Evolutionary conservation across 1,139 yeast species (phyloP).

Genomic region (Eremothecium cymbalariae): DNA sequence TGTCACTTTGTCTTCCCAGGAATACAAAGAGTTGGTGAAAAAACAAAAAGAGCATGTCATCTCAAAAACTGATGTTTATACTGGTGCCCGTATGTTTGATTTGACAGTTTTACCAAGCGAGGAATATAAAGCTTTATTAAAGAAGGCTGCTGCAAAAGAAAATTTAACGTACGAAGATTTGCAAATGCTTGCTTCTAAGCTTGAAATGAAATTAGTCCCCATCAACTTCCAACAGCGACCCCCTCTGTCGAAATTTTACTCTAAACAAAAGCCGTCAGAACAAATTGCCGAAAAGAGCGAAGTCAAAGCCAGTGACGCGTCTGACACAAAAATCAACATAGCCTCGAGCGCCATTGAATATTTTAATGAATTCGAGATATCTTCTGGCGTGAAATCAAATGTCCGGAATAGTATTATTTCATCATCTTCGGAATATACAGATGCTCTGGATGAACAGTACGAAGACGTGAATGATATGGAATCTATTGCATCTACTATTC

Average conservation of each 20-base stretch:
- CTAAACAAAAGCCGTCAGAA: neutral
- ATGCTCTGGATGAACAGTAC: slow-evolving; percentile 20
- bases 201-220: slow-evolving; percentile 24
- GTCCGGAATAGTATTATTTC: slow-evolving; percentile 7
- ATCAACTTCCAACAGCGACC: slow-evolving; percentile 2
- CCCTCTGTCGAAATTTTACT: too few species aligned
- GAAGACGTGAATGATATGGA: slow-evolving; percentile 14
- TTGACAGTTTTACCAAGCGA: slow-evolving; percentile 31
- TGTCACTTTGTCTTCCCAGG: slow-evolving; percentile 32
- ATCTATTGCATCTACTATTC: slow-evolving; percentile 27
- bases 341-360: slow-evolving; percentile 23
- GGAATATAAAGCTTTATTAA: slow-evolving; percentile 28
- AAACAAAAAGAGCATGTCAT: slow-evolving; percentile 28
- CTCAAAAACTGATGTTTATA: slow-evolving; percentile 32
- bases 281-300: neutral
- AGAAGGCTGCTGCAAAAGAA: slow-evolving; percentile 19
- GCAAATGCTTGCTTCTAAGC: slow-evolving; percentile 21
- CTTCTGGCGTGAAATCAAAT: slow-evolving; percentile 2
- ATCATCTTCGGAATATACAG: slow-evolving; percentile 17
- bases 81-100: slow-evolving; percentile 30
- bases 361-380: slow-evolving; percentile 12
- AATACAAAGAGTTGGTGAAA: slow-evolving; percentile 28
- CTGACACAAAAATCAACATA: too few species aligned
- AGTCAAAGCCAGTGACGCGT: neutral
- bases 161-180: slow-evolving; percentile 28